These are phyloP conservation scores for Cardamine resedifolia DNA, from an alignment of 345 rosid genomes.

Conservation along the genomic window DNA sequence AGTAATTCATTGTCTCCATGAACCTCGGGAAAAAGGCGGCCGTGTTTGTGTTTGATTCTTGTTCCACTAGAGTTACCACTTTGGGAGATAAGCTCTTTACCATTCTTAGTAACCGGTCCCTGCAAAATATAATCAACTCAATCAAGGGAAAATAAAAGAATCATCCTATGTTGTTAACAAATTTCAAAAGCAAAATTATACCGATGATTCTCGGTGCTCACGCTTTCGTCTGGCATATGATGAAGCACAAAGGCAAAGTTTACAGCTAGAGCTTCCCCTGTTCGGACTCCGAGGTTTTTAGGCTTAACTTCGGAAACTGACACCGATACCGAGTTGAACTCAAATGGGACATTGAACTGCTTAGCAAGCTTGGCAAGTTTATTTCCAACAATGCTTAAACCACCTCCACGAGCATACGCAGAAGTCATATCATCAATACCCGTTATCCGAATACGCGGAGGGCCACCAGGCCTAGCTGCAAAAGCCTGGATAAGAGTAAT, in stretches of 20 bases:
- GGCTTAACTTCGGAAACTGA: conserved; percentile 60
- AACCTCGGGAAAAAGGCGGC: conserved; percentile 92
- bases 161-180: background rate
- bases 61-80: conserved; percentile 94
- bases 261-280: conserved; percentile 78
- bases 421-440: conserved; percentile 78
- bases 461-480: conserved; percentile 94
- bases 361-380: conserved; percentile 68
- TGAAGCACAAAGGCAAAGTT: conserved; percentile 92
- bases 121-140: conserved; percentile 3
- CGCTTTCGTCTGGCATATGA: conserved; percentile 93
- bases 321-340: conserved; percentile 69
- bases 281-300: conserved; percentile 48
- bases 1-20: conserved; percentile 72
- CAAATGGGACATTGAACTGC: conserved; percentile 75
- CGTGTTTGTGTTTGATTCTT: conserved; percentile 96
- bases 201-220: conserved; percentile 81
- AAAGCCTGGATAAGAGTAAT: conserved; percentile 94
- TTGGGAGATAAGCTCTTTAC: conserved; percentile 81
- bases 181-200: background rate
- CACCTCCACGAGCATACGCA: conserved; percentile 94
- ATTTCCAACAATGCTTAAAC: conserved; percentile 67
- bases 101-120: conserved; percentile 75
- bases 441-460: conserved; percentile 84
- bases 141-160: conserved; percentile 2